phyloP scores from a whole-genome alignment of 768 basidiomycete genomes.

The Mycena indigotica region DNA sequence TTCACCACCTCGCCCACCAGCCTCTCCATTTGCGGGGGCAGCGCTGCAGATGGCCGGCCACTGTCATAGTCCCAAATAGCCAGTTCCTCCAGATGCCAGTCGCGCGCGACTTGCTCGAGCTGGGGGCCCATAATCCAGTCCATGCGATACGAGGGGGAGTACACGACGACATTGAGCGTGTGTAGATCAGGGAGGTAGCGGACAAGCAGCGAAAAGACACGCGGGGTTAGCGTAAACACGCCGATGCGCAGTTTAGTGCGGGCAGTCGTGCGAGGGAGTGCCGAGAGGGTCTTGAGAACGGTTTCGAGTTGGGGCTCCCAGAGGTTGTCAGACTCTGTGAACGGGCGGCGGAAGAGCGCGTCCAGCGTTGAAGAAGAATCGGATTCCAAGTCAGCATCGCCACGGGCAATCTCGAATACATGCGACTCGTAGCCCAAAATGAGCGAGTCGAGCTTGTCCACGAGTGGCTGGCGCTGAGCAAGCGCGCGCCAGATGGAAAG shows the following conservation, averaged over 20 bases:
- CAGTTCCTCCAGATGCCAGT: background rate
- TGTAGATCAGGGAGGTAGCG: background rate
- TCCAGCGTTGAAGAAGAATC: background rate
- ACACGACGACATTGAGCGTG: background rate
- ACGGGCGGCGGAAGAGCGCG: background rate
- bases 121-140: background rate
- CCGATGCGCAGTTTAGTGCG: conserved; percentile 1
- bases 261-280: background rate
- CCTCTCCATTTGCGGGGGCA: background rate
- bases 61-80: background rate
- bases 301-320: background rate
- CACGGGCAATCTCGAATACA: background rate
- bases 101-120: background rate
- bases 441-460: background rate
- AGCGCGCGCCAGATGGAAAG: background rate
- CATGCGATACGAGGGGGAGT: background rate
- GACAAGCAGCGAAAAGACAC: background rate
- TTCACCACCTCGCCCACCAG: conserved; percentile 1
- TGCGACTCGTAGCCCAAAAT: background rate
- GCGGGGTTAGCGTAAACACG: background rate
- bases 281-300: background rate
- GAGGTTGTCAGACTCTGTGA: background rate
- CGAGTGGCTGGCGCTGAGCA: background rate
- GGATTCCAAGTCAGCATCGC: background rate
- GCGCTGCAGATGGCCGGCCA: background rate